Conservation (phyloP, 306 rosid genomes). For the Carpinus fangiana region DNA sequence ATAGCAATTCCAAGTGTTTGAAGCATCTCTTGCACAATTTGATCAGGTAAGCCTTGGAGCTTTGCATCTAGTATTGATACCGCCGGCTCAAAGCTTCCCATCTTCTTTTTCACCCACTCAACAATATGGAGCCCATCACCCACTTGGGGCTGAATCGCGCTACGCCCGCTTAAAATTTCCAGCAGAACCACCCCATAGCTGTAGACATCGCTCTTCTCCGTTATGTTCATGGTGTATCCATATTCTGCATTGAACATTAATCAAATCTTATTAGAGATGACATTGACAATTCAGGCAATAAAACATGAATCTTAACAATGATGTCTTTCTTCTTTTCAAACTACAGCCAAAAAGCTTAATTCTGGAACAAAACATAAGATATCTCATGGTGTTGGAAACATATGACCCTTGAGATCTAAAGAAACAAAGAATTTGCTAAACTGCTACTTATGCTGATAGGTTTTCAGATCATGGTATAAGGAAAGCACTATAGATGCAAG, state of each 20-base stretch:
- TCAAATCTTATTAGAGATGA: constrained; percentile 23
- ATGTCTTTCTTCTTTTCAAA: background rate
- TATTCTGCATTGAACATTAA: constrained; percentile 59
- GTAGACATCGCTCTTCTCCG: constrained; percentile 96
- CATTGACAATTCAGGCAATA: constrained; percentile 6
- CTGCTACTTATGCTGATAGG: too few relatives aligned
- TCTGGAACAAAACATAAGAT: background rate
- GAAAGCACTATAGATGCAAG: background rate
- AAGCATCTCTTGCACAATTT: constrained; percentile 97
- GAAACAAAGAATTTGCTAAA: background rate
- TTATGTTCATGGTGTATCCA: constrained; percentile 97
- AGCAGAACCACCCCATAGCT: constrained; percentile 93
- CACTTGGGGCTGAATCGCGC: constrained; percentile 70
- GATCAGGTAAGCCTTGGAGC: constrained; percentile 91
- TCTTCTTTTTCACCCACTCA: constrained; percentile 98
- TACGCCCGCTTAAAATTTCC: constrained; percentile 86
- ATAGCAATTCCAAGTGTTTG: constrained; percentile 98
- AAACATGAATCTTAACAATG: constrained; percentile 9
- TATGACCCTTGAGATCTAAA: background rate
- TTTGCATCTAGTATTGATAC: constrained; percentile 74
- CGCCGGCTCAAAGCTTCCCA: constrained; percentile 97
- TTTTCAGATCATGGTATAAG: background rate
- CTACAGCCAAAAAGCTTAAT: constrained; percentile 15
- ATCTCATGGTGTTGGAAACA: background rate
- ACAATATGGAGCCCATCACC: constrained; percentile 94